Base-by-base conservation (phyloP, 208 protist species). In the Wallacemonas rigidus region DNA sequence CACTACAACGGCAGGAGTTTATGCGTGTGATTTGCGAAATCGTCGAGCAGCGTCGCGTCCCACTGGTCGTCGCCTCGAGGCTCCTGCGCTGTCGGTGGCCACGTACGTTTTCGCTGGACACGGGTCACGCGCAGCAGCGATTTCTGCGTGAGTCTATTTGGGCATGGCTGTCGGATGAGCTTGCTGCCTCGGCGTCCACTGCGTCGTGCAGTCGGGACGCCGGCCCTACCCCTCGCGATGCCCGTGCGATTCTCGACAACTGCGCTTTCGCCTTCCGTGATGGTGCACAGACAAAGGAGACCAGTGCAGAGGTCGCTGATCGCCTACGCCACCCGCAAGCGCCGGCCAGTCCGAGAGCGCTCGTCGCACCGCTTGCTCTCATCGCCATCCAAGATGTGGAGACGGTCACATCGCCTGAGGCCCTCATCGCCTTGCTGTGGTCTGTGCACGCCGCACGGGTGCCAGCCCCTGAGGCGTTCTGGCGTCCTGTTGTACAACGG, bases 401-500 rank as follows among this genome's bases (percentile, higher is more conserved):
- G 3, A 68, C 38, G 0, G 48, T 87, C 7, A 55, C 64, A 15
- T 44, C 81, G 17, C 72, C 83, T 5, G 86, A 93, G 45, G 70
- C 60, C 0, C 47, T 95, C 7, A 88, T 95, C 58, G 35, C 72
- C 26, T 63, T 92, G n/a, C 84, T 95, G 87, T 91, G 83, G 83
- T 44, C 84, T 14, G 80, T 95, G 35, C 75, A 92, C 68, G 26
- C 11, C 15, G 65, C 80, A 8, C 68, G 80, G 26, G 83, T 77
- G 36, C 81, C 84, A 7, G 87, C 87, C 0, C 87, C 90, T 15
- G 26, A 83, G 48, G 70, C 54, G n/a, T 87, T 95, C 68, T 95
- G 90, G 88, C 35, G 77, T 5, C 55, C 39, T n/a, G 71, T 84
- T 45, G 43, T 91, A 17, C 67, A 73, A 26, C 87, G 78, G 8